Base-by-base conservation (phyloP, 2,329 filamentous ascomycete species). In the Neurospora sp. region DNA sequence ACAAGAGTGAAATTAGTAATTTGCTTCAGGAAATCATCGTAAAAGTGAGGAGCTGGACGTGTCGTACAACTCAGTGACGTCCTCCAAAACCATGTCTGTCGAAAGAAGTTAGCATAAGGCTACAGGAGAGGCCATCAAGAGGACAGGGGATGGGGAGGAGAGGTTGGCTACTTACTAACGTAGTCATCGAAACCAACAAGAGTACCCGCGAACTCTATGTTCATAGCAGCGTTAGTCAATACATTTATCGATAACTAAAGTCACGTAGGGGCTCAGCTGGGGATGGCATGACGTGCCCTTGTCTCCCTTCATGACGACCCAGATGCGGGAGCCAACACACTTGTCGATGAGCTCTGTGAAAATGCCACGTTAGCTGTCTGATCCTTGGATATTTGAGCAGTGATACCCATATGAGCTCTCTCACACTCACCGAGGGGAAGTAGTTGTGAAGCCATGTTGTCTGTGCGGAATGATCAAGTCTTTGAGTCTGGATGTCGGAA, bases 251-350 rank as follows among this genome's bases (percentile, higher is more conserved):
- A 38, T 36, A 38, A 52, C 15, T 65, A 1, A 66, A 66, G n/a
- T 19, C 10, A 15, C 8, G 0, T 11, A 33, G 62, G n/a, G 43
- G n/a, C 33, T 36, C 6, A n/a, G 65, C 46, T 37, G 40, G 12
- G 12, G 66, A 17, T 11, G 6, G 69, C n/a, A 66, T 36, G 66
- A 62, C 79, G 41, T 82, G 97, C 96, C 96, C 85, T 97, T 98
- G 79, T 98, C 96, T 74, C 94, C 93, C 83, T 99, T 99, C 96
- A 99, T 99, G 77, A 99, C 89, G 73, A 99, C 94, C 94, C 95
- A 97, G 81, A 99, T 98, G 77, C 91, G 91, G 69, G 94, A 98
- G 72, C 96, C 96, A 74, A 99, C 94, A 80, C 96, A 99, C 82
- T 97, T 97, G 85, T 99, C 96, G 81, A 99, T 98, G 79, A 99